Evolutionary conservation across 1,284 basidiomycete species (phyloP), one percentile per base, ranked within the genome.

Genomic region (Trichosporon asahii): DNA sequence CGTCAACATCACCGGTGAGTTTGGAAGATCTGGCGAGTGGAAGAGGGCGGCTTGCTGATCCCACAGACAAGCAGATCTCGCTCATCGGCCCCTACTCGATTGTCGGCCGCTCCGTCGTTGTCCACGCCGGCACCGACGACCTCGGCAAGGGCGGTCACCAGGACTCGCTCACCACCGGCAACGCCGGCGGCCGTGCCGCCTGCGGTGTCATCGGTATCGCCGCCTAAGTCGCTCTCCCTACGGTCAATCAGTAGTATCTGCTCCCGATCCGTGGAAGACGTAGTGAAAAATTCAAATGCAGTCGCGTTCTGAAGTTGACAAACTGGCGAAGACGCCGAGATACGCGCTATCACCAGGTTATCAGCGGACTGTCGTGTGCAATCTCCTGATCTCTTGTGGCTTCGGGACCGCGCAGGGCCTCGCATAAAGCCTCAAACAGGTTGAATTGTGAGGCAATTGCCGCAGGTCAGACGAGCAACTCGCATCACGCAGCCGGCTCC

Each of bases 81-180:
- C 86, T 94, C 70, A 90, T 89, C 73, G 91, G 91, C 7, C 86
- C 87, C 9, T 82, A 86, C 76, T 90, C 89, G 76, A 89, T 93
- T 75, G 75, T 93, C 66, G 90, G 90, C 88, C 89, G 79, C 74
- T 86, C 84, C 33, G 69, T 78, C 71, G 79, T 77, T 6, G 85
- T 91, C 49, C 90, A 91, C 83, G 87, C 86, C 68, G 90, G 90
- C 18, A 86, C 86, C 18, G 91, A 93, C 78, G 91, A 93, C 78
- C 86, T 92, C 72, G 91, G 91, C 18, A 85, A 83, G 74, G 90
- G 90, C n/a, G 85, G 83, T 49, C 86, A 90, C 78, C 83, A 87
- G 23, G 90, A 91, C 74, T 90, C 89, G 35, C 83, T 89, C 69
- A 90, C 88, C 80, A 91, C 90, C 15, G 91, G 91, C 21, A 90